Evolutionary conservation across 163 green algal species (phyloP), one percentile per base, ranked within the genome.

Genomic region (Prototheca wickerhamii): DNA sequence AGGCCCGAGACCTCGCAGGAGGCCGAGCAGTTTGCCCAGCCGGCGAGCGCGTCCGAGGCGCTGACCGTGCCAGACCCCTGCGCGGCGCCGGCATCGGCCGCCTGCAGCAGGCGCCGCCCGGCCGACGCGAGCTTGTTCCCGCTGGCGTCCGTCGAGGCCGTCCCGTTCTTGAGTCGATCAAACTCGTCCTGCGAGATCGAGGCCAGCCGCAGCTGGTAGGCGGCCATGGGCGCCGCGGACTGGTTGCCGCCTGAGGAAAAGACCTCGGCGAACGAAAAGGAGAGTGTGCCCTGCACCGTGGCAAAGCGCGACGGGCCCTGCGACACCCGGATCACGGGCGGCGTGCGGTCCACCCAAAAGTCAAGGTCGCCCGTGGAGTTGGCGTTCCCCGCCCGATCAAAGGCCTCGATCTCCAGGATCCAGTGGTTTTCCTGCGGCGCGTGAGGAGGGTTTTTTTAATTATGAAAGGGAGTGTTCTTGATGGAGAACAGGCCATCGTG

Each of bases 1-100:
- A 87, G 42, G 28, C 76, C 78, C 29, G 54, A 37, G 37, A 78
- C 53, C 10, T 3, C 58, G 60, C 74, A 84, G 1, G 31, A 6
- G 40, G 34, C 64, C 18, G 12, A 54, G 40, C 72, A 82, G 6
- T 30, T 55, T 4, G 64, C 60, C 67, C 40, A 72, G 31, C 44
- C 12, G 3, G 34, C 51, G 12, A 75, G 18, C 15, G 42, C 55
- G 12, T n/a, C 37, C 5, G 10, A 12, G 35, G 20, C 30, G 29
- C 34, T 31, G 29, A 46, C 60, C 12, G 53, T 60, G 23, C 4
- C 12, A 6, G 53, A 17, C 10, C 23, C 15, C 21, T 32, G n/a
- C n/a, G n/a, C n/a, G n/a, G n/a, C n/a, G n/a, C n/a, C n/a, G n/a
- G n/a, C n/a, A n/a, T n/a, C n/a, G n/a, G n/a, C n/a, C n/a, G n/a